Percentiles rank a stretch among this genome's conserved stretches.
Conservation (phyloP, 257 asterid species). For the Dorcoceras hygrometricum region DNA sequence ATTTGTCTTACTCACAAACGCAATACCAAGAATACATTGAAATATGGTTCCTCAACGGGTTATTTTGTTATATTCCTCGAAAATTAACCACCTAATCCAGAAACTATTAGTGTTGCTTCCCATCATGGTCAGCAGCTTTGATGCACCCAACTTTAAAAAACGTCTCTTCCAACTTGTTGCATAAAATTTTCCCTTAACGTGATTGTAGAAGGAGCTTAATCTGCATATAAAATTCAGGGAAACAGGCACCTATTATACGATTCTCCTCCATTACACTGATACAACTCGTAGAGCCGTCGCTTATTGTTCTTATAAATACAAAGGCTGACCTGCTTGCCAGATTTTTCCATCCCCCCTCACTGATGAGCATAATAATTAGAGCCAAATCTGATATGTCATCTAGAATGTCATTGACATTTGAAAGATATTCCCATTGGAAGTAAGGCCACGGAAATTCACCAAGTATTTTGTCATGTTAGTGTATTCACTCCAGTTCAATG, state of each 20-base stretch:
- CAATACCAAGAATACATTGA: neutral
- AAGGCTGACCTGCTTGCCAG: neutral
- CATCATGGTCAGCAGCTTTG: constrained; percentile 68
- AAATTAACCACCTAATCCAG: neutral
- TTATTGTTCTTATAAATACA: constrained; percentile 3
- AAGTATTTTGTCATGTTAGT: constrained; percentile 9
- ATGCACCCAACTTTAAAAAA: no score
- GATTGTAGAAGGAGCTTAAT: neutral
- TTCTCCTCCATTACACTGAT: constrained; percentile 2
- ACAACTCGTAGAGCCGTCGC: neutral
- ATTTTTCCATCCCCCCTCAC: constrained; percentile 10
- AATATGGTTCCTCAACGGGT: neutral
- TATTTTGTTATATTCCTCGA: neutral
- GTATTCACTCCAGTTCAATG: constrained; percentile 32
- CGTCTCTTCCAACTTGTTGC: no score
- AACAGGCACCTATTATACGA: neutral
- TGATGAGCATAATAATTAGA: constrained; percentile 17
- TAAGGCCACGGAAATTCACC: neutral
- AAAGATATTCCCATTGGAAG: neutral
- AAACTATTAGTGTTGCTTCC: neutral
- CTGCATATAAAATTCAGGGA: neutral
- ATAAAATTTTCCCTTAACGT: no score
- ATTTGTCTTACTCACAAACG: neutral
- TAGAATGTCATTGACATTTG: constrained; percentile 7
- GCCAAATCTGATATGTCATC: neutral